A percentile compares a stretch with the other conserved stretches of the same genome.
Conservation (phyloP, 495 filamentous ascomycete genomes). For the Hypoxylon cercidicola region DNA sequence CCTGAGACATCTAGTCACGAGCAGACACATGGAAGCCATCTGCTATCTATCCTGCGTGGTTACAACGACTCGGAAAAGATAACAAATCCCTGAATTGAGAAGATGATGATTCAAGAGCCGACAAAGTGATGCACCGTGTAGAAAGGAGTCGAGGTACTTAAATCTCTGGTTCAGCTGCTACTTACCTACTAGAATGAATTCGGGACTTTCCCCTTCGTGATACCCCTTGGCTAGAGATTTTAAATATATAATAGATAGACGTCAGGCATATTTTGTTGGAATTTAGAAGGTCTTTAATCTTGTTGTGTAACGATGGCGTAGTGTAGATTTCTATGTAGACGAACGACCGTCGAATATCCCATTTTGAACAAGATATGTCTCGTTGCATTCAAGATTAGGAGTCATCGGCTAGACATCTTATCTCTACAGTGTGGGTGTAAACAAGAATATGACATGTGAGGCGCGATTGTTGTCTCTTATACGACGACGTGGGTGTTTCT, state of each 20-base stretch:
- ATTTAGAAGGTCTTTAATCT: not conserved
- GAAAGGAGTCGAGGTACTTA: not conserved
- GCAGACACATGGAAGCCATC: slow-evolving; percentile 29
- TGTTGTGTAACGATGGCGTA: no score
- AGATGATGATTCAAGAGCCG: slow-evolving; percentile 2
- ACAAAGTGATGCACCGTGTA: not conserved
- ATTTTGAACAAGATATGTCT: no score
- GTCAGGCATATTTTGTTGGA: not conserved
- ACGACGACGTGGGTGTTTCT: not conserved
- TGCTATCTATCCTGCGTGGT: slow-evolving; percentile 24
- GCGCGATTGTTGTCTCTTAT: not conserved
- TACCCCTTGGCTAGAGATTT: not conserved
- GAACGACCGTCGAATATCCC: no score
- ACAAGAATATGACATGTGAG: not conserved
- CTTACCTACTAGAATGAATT: not conserved
- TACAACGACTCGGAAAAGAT: not conserved
- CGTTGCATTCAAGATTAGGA: no score
- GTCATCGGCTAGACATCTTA: no score
- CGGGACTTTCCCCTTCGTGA: not conserved
- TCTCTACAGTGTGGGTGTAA: no score
- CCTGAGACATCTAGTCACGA: slow-evolving; percentile 12
- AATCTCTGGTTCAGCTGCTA: not conserved
- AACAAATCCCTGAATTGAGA: not conserved
- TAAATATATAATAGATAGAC: not conserved
- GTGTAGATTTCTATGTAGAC: no score